Percentiles rank a stretch among this genome's conserved stretches.
Evolutionary conservation across 306 rosid genomes (phyloP).

Genomic region (Cicer yamashitae): DNA sequence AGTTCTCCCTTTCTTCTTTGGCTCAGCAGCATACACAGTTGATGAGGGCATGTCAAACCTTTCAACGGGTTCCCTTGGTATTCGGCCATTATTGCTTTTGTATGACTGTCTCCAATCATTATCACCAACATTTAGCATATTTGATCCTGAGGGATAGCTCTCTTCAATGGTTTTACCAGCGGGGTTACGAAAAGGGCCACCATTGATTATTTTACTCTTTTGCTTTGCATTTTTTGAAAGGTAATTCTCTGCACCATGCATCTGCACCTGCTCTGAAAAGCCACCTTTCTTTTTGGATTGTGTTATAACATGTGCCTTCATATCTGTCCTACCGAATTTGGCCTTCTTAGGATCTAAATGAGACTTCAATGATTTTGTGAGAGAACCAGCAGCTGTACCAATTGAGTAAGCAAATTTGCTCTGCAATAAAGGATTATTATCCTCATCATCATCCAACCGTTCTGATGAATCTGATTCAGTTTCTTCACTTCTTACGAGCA

Average conservation of each 20-base stretch:
- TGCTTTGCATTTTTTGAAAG: slow-evolving; percentile 71
- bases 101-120: slow-evolving; percentile 56
- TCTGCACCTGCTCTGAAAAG: slow-evolving; percentile 57
- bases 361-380: slow-evolving; percentile 57
- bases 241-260: slow-evolving; percentile 56
- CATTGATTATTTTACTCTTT: slow-evolving; percentile 69
- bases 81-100: slow-evolving; percentile 64
- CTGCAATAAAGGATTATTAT: slow-evolving; percentile 72
- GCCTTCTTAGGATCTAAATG: slow-evolving; percentile 63
- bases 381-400: slow-evolving; percentile 67
- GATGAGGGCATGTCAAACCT: slow-evolving; percentile 52
- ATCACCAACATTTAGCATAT: slow-evolving; percentile 58
- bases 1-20: slow-evolving; percentile 66
- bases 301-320: slow-evolving; percentile 54
- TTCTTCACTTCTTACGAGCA: slow-evolving; percentile 68
- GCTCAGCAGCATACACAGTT: slow-evolving; percentile 51
- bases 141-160: slow-evolving; percentile 51
- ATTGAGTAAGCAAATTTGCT: slow-evolving; percentile 72
- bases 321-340: slow-evolving; percentile 62
- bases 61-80: slow-evolving; percentile 59
- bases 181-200: slow-evolving; percentile 54
- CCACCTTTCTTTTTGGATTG: slow-evolving; percentile 57
- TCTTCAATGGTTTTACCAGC: slow-evolving; percentile 61
- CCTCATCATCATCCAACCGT: slow-evolving; percentile 79
- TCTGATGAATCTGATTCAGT: slow-evolving; percentile 98